Conservation (phyloP, 345 rosid genomes). For the Angophora floribunda region DNA sequence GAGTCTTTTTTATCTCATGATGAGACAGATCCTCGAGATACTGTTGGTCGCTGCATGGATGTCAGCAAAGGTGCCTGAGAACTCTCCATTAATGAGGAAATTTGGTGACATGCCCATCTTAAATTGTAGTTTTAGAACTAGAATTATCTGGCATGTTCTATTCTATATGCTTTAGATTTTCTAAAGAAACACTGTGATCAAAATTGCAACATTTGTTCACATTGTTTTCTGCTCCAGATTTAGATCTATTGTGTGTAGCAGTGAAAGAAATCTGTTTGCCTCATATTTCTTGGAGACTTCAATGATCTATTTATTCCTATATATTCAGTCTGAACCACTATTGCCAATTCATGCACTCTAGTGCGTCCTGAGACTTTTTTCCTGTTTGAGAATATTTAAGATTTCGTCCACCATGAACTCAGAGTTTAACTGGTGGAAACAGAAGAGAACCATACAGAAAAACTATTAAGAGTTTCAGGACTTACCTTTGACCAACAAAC, state of each 20-base stretch:
- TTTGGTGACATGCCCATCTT: not conserved
- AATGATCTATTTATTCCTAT: not conserved
- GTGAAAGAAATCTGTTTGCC: not conserved
- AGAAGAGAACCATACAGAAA: not conserved
- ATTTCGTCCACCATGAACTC: not conserved
- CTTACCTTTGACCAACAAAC: not conserved
- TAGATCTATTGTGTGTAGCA: not conserved
- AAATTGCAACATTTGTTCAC: not conserved
- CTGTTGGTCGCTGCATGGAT: slow-evolving; percentile 77
- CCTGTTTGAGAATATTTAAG: not conserved
- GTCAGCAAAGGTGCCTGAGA: slow-evolving; percentile 50
- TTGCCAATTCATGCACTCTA: not conserved
- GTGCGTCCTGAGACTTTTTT: not conserved
- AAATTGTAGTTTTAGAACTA: not conserved
- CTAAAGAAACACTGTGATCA: not conserved
- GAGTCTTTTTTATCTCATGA: slow-evolving; percentile 96
- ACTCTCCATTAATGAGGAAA: not conserved
- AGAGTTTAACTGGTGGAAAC: not conserved
- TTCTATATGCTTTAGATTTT: not conserved
- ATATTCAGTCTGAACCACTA: not conserved
- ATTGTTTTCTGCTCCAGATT: not conserved
- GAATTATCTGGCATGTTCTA: not conserved
- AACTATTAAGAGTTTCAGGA: not conserved
- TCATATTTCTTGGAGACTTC: not conserved
- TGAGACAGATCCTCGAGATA: slow-evolving; percentile 77